Evolutionary conservation across 495 filamentous ascomycete species (phyloP).

Genomic region (Massariosphaeria phaeospora): DNA sequence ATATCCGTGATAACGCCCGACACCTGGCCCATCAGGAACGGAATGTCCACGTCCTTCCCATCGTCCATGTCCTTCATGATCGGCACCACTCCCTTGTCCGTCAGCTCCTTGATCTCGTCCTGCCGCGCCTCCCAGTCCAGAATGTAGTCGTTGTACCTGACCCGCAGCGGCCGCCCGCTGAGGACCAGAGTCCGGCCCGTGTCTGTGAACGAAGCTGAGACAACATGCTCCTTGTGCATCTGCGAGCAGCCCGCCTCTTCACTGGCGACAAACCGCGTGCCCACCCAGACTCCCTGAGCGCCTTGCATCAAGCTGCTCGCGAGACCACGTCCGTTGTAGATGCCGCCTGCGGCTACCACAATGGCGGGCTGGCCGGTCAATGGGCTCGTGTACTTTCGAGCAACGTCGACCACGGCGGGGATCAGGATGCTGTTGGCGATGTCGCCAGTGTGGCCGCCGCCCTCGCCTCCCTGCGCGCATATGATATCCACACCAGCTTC

Average conservation of each 20-base stretch:
- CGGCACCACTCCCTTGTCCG: constrained; percentile 67
- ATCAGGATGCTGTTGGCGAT: constrained; percentile 44
- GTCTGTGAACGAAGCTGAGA: constrained; percentile 65
- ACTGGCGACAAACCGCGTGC: constrained; percentile 77
- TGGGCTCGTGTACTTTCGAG: constrained; percentile 42
- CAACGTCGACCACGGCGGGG: constrained; percentile 43
- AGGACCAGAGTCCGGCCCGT: constrained; percentile 75
- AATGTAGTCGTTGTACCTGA: constrained; percentile 77
- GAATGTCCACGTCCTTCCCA: constrained; percentile 68
- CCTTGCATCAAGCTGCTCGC: constrained; percentile 44
- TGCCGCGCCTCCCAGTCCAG: constrained; percentile 68
- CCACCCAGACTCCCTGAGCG: constrained; percentile 47
- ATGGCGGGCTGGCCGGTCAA: constrained; percentile 42
- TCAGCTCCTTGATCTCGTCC: constrained; percentile 67
- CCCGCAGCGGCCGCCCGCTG: constrained; percentile 70
- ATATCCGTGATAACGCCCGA: constrained; percentile 68
- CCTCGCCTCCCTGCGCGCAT: constrained; percentile 50
- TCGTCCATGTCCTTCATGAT: constrained; percentile 76
- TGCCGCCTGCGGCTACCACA: constrained; percentile 44
- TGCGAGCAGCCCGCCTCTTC: constrained; percentile 71
- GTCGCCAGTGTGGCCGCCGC: constrained; percentile 44
- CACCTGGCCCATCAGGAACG: constrained; percentile 92
- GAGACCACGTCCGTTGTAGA: constrained; percentile 41
- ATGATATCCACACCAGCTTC: constrained; percentile 77
- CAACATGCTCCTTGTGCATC: constrained; percentile 76